These are phyloP conservation scores for Cladosporium velox DNA, from an alignment of 2,329 filamentous ascomycete species.

Conservation along the genomic window DNA sequence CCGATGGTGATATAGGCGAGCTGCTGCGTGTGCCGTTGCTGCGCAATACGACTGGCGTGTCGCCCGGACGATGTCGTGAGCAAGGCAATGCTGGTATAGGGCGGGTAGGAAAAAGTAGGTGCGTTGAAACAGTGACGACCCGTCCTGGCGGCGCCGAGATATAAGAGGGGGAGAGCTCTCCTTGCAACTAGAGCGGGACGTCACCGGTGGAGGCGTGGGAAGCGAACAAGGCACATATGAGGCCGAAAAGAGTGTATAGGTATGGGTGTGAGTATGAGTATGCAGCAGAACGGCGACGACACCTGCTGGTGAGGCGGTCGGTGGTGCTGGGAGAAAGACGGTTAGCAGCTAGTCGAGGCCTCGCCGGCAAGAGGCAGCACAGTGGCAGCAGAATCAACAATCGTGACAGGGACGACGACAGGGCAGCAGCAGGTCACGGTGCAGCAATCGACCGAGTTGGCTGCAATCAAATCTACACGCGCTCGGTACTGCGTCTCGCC, in stretches of 20 bases:
- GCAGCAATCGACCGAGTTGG: not conserved
- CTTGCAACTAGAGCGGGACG: not conserved
- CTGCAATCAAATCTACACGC: slow-evolving; percentile 3
- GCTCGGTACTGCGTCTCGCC: slow-evolving; percentile 3
- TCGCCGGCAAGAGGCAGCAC: not conserved
- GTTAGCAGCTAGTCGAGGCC: not conserved
- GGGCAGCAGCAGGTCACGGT: slow-evolving; percentile 1
- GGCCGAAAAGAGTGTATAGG: not conserved
- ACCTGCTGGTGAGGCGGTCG: not conserved
- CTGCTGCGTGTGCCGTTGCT: slow-evolving; percentile 7
- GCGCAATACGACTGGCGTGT: slow-evolving; percentile 7
- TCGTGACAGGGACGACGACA: not conserved
- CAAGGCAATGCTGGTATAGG: slow-evolving; percentile 2
- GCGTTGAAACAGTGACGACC: slow-evolving; percentile 3
- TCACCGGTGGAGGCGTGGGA: slow-evolving; percentile 17
- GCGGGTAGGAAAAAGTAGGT: not conserved
- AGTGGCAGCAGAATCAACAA: not conserved
- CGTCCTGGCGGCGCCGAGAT: slow-evolving; percentile 4
- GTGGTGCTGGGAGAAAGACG: not conserved
- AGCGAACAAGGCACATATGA: not conserved
- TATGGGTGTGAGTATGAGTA: slow-evolving; percentile 1
- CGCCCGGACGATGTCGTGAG: slow-evolving; percentile 9
- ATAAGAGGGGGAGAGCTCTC: not conserved
- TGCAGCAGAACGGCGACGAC: not conserved
- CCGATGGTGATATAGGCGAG: slow-evolving; percentile 3